These are phyloP conservation scores for Aspergillus sergii DNA, from an alignment of 2,329 filamentous ascomycete species.

Conservation along the genomic window DNA sequence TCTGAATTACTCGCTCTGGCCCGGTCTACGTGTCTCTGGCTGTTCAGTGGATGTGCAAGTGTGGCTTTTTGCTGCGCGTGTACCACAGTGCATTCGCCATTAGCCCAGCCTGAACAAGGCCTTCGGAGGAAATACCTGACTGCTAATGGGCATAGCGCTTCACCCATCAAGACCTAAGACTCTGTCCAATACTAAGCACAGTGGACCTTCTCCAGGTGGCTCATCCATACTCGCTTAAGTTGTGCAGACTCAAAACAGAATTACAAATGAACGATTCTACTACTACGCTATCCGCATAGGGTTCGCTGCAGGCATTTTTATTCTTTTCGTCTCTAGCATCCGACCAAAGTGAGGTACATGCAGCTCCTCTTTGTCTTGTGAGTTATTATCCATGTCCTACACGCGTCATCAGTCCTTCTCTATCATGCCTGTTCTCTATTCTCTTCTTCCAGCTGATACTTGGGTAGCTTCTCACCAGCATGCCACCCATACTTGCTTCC, in stretches of 20 bases:
- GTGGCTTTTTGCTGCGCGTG: background rate
- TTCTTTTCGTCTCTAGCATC: background rate
- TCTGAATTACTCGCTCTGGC: background rate
- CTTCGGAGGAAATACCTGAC: background rate
- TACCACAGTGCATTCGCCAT: background rate
- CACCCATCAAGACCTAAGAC: background rate
- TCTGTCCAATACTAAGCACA: background rate
- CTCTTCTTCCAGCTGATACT: background rate
- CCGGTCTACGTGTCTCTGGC: background rate
- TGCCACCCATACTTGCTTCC: conserved; percentile 4
- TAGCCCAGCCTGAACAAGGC: background rate
- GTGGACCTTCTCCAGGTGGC: background rate
- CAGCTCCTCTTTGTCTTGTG: background rate
- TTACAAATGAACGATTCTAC: background rate
- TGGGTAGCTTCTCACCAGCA: background rate
- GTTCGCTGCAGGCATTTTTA: background rate
- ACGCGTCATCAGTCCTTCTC: background rate
- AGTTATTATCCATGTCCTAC: background rate
- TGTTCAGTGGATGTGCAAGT: background rate
- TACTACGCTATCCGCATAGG: background rate
- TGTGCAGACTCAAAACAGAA: background rate
- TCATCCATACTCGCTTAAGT: background rate
- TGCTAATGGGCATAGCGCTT: background rate
- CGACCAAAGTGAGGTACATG: too few relatives aligned
- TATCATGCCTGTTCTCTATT: background rate